Percentiles rank a stretch among this genome's conserved stretches.
These are phyloP conservation scores for Chaetomiaceae sp. DNA, from an alignment of 2,329 filamentous ascomycete species.

Conservation along the genomic window DNA sequence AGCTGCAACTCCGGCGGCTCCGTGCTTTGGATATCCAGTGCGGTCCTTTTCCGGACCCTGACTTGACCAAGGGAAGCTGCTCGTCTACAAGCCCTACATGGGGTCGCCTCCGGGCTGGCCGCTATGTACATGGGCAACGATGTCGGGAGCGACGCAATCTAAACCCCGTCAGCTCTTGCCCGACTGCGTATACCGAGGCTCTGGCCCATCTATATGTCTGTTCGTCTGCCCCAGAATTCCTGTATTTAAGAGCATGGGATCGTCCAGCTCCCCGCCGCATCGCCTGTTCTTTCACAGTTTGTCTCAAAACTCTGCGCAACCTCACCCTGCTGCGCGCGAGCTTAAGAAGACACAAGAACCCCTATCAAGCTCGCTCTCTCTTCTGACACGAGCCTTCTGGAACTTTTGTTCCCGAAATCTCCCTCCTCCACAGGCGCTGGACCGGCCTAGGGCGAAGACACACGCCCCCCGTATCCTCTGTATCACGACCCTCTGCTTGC, in stretches of 20 bases:
- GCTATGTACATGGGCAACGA: slow-evolving; percentile 15
- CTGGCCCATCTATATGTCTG: background rate
- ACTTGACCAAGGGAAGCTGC: slow-evolving; percentile 13
- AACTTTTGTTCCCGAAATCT: slow-evolving; percentile 1
- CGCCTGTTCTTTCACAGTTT: slow-evolving; percentile 33
- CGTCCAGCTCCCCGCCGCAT: slow-evolving; percentile 30
- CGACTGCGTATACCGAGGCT: slow-evolving; percentile 17
- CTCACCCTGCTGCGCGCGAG: slow-evolving; percentile 18
- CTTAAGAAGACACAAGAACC: slow-evolving; percentile 22
- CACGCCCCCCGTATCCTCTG: slow-evolving; percentile 12
- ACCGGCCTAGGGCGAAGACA: slow-evolving; percentile 9
- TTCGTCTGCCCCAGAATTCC: slow-evolving; percentile 4
- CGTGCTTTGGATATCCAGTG: slow-evolving; percentile 30
- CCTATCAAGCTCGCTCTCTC: slow-evolving; percentile 9
- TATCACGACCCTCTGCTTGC: slow-evolving; percentile 16
- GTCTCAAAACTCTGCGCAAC: slow-evolving; percentile 41
- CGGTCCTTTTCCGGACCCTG: slow-evolving; percentile 23
- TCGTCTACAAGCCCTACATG: slow-evolving; percentile 20
- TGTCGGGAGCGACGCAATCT: slow-evolving; percentile 18
- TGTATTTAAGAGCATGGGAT: slow-evolving; percentile 26
- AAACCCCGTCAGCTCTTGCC: slow-evolving; percentile 19
- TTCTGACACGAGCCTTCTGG: slow-evolving; percentile 5
- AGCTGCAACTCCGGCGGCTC: slow-evolving; percentile 30
- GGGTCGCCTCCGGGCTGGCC: slow-evolving; percentile 12
- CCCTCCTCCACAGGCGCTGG: slow-evolving; percentile 4